A percentile compares a stretch with the other conserved stretches of the same genome.
Conservation (phyloP, 2,329 filamentous ascomycete species). For the Pseudohalonectria lignicola region DNA sequence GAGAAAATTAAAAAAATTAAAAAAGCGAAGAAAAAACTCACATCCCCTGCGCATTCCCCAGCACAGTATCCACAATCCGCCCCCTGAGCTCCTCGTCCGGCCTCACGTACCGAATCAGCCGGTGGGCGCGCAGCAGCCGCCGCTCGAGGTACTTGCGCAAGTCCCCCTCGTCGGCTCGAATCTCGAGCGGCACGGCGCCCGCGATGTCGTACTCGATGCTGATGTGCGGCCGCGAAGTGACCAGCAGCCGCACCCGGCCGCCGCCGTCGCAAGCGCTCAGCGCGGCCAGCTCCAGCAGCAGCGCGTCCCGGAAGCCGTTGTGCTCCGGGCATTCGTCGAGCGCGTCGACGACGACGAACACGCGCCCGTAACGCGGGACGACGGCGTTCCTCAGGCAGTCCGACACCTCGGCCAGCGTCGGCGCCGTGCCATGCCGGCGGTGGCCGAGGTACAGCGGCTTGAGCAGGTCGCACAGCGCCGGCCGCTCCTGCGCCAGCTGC, state of each 20-base stretch:
- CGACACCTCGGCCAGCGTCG: not conserved
- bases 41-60: not conserved
- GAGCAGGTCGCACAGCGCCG: not conserved
- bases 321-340: not conserved
- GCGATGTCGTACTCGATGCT: not conserved
- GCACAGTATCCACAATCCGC: not conserved
- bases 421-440: not conserved
- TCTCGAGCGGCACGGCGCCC: not conserved
- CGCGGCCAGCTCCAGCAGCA: not conserved
- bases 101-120: not conserved
- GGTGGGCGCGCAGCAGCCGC: not conserved
- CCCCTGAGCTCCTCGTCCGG: not conserved
- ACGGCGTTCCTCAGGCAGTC: not conserved
- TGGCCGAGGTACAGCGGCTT: not conserved
- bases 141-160: not conserved
- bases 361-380: not conserved
- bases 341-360: not conserved
- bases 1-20: no score
- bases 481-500: not conserved
- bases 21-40: no score
- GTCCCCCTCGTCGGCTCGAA: not conserved
- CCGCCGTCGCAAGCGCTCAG: no score
- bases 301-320: not conserved
- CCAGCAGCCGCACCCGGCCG: not conserved
- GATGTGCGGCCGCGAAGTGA: slow-evolving; percentile 1